Evolutionary conservation across 1,139 yeast species (phyloP).

Genomic region (Candida labiduridarum): DNA sequence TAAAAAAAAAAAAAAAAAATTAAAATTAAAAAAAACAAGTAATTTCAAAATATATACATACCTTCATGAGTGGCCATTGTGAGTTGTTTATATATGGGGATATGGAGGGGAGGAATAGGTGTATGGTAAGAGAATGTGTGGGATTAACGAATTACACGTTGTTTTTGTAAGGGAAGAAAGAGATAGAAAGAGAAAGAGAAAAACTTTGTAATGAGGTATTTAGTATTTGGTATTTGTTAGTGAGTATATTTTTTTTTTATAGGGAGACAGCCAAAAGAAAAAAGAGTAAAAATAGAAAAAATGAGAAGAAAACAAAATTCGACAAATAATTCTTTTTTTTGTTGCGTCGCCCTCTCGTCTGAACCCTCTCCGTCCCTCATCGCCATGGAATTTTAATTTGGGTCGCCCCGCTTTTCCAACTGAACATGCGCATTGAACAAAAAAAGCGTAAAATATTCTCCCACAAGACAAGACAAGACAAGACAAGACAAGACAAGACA

Average conservation of each 20-base stretch:
- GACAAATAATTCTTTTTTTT: not conserved
- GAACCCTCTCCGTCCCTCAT: too few species aligned
- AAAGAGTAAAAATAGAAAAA: not conserved
- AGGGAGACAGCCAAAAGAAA: not conserved
- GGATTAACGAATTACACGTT: not conserved
- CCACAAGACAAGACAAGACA: not conserved
- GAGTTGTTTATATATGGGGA: not conserved
- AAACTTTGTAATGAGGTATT: conserved; percentile 2
- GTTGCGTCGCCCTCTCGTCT: too few species aligned
- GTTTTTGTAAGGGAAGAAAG: not conserved
- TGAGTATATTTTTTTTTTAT: not conserved
- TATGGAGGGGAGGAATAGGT: not conserved
- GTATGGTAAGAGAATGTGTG: not conserved
- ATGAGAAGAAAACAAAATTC: too few species aligned
- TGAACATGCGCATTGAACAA: too few species aligned
- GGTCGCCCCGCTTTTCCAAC: too few species aligned
- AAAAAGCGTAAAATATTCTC: too few species aligned
- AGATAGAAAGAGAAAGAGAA: not conserved
- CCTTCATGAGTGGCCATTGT: conserved; percentile 16
- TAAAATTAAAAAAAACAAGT: not conserved
- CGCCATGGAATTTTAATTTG: too few species aligned
- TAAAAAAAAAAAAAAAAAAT: not conserved
- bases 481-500: not conserved
- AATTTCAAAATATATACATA: conserved; percentile 9
- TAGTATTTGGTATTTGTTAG: not conserved